phyloP scores from a whole-genome alignment of 306 rosid genomes.

The Vigna reflexopilosa region DNA sequence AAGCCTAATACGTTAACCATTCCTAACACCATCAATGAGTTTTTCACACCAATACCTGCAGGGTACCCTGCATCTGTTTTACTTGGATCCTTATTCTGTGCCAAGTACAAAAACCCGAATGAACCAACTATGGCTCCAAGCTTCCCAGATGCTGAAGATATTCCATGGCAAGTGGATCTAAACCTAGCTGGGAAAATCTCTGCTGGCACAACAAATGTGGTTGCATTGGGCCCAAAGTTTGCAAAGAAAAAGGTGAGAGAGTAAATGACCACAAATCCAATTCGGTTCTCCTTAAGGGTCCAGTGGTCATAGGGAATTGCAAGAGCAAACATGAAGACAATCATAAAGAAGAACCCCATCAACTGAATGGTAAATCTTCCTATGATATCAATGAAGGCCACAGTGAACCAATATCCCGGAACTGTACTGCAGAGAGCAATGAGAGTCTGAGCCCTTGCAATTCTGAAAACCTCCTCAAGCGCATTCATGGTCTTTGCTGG shows the following conservation, averaged over 20 bases:
- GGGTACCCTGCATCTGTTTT: constrained; percentile 79
- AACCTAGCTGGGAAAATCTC: constrained; percentile 83
- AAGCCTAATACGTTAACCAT: constrained; percentile 65
- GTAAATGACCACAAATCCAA: constrained; percentile 68
- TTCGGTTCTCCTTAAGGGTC: constrained; percentile 60
- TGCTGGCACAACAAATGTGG: constrained; percentile 81
- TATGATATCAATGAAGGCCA: constrained; percentile 67
- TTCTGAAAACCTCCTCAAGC: constrained; percentile 64
- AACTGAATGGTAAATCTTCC: constrained; percentile 56
- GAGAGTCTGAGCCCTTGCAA: constrained; percentile 77
- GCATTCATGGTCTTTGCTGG: constrained; percentile 70
- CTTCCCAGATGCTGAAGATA: constrained; percentile 77
- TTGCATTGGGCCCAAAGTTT: constrained; percentile 82
- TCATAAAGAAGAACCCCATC: constrained; percentile 83
- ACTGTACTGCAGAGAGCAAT: constrained; percentile 83
- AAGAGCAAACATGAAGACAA: constrained; percentile 72
- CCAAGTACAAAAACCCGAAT: constrained; percentile 79
- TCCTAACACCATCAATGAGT: constrained; percentile 60
- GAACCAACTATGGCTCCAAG: constrained; percentile 82
- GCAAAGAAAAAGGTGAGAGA: constrained; percentile 78
- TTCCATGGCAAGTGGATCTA: constrained; percentile 78
- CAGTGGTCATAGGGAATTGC: constrained; percentile 82
- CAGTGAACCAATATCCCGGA: constrained; percentile 85
- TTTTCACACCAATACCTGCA: constrained; percentile 71
- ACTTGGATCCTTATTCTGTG: constrained; percentile 62